Evolutionary conservation across 768 basidiomycete species (phyloP).

Genomic region (Suillus paluster): DNA sequence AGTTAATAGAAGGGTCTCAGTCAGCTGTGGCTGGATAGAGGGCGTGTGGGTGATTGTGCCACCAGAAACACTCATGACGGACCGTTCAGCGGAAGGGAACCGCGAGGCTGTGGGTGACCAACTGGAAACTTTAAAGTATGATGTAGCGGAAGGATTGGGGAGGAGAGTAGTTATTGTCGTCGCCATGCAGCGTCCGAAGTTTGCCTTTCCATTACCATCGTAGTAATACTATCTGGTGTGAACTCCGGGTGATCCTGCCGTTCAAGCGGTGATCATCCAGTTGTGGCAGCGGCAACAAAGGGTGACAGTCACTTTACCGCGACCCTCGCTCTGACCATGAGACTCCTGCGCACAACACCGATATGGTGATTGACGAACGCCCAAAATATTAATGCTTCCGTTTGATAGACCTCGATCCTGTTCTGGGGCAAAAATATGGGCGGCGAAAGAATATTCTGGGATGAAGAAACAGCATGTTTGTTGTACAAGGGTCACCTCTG

Average conservation of each 20-base stretch:
- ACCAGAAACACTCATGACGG: not conserved
- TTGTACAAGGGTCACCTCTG: not conserved
- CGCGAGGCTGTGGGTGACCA: not conserved
- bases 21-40: not conserved
- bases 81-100: not conserved
- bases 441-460: not conserved
- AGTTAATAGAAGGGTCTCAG: not conserved
- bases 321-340: conserved; percentile 1
- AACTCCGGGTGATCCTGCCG: not conserved
- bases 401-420: not conserved
- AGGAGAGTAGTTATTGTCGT: not conserved
- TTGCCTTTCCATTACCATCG: not conserved
- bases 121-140: not conserved
- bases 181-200: not conserved
- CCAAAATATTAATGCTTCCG: not conserved
- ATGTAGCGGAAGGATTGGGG: not conserved
- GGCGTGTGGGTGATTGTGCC: not conserved
- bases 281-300: not conserved
- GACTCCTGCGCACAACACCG: not conserved
- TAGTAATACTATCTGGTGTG: not conserved
- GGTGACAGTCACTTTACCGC: not conserved
- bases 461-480: not conserved
- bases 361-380: conserved; percentile 2
- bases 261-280: not conserved
- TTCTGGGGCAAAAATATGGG: not conserved